phyloP scores from a whole-genome alignment of 768 basidiomycete genomes.

The Lactifluus echinatus region DNA sequence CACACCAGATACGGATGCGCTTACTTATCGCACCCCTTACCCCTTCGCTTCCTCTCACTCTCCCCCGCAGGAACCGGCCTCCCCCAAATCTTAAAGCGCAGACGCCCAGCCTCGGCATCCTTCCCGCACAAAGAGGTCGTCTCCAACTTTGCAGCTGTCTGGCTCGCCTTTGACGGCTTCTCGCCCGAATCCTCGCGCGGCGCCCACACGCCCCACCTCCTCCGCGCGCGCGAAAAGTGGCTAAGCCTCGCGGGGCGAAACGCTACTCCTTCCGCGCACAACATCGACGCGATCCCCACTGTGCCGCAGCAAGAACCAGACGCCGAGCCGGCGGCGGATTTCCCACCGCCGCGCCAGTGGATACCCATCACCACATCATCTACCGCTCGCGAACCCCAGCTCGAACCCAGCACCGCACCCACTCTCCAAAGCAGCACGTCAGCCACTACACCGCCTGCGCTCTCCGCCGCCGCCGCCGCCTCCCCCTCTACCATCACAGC shows the following conservation, averaged over 20 bases:
- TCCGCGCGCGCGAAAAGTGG: conserved; percentile 13
- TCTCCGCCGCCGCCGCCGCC: background rate
- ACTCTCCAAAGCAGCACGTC: background rate
- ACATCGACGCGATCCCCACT: no score
- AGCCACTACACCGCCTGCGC: background rate
- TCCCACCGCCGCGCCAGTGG: conserved; percentile 1
- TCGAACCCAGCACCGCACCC: background rate
- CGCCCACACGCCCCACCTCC: conserved; percentile 1
- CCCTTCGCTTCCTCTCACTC: background rate
- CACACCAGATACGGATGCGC: no score
- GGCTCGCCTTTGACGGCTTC: conserved; percentile 17
- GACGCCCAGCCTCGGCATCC: background rate
- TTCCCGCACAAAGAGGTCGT: background rate
- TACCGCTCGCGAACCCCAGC: background rate
- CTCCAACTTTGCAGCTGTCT: background rate
- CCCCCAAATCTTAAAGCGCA: background rate
- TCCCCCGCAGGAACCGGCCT: background rate
- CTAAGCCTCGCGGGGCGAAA: background rate
- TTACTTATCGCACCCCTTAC: no score
- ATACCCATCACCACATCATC: background rate
- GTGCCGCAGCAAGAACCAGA: no score
- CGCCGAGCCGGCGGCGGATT: no score
- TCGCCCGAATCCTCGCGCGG: conserved; percentile 10
- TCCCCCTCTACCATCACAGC: no score
- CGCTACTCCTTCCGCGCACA: background rate